Percentiles rank a stretch among this genome's conserved stretches.
These are phyloP conservation scores for Asterionellopsis glacialis DNA, from an alignment of 108 stramenopile genomes.

Conservation along the genomic window DNA sequence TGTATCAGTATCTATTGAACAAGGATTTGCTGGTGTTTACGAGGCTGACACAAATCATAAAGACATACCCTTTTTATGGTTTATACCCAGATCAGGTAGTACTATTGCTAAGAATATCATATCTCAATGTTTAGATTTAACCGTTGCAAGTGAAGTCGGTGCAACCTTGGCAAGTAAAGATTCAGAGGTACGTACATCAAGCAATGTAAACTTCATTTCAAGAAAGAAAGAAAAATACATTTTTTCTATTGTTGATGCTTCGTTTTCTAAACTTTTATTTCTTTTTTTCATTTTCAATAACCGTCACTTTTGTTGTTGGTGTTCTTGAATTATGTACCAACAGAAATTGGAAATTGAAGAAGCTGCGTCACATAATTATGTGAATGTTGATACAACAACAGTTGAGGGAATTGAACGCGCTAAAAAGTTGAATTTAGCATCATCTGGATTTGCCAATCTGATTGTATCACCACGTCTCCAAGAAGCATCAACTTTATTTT, in stretches of 20 bases:
- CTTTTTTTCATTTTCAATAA: not conserved
- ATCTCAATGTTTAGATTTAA: constrained; percentile 26
- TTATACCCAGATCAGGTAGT: constrained; percentile 23
- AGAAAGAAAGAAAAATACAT: no score
- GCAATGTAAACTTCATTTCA: no score
- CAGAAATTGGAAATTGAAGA: constrained; percentile 19
- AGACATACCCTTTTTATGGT: constrained; percentile 30
- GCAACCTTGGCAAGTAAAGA: constrained; percentile 7
- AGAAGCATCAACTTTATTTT: constrained; percentile 1
- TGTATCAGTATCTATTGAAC: not conserved
- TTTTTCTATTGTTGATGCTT: no score
- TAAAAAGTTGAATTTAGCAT: constrained; percentile 21
- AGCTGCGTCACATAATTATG: constrained; percentile 9
- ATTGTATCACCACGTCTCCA: constrained; percentile 10
- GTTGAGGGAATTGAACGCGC: constrained; percentile 28
- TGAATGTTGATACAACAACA: constrained; percentile 44
- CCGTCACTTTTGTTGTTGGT: constrained; percentile 4
- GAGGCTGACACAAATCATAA: constrained; percentile 1
- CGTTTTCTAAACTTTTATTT: no score
- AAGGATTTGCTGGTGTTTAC: constrained; percentile 1
- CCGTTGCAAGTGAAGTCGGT: constrained; percentile 39
- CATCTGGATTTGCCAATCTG: constrained; percentile 11
- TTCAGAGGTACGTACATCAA: not conserved
- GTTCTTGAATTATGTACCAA: constrained; percentile 1
- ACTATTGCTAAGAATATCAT: constrained; percentile 20